phyloP scores from a whole-genome alignment of 192 early-diverging fungal genomes.

The Rhizophlyctis rosea region DNA sequence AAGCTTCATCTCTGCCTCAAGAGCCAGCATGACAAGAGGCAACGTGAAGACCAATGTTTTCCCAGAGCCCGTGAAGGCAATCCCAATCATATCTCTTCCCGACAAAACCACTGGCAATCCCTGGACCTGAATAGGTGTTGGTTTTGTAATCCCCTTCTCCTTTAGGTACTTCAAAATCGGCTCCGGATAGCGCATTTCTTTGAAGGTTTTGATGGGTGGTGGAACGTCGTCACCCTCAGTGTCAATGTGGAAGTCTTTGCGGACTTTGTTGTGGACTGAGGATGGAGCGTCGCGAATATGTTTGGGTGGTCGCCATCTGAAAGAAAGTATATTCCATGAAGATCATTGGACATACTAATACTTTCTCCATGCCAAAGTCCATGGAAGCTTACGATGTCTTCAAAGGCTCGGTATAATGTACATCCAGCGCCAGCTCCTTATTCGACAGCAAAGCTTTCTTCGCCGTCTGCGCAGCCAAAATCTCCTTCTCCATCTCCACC shows the following conservation, averaged over 20 bases:
- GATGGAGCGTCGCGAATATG: conserved; percentile 62
- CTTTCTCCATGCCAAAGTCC: no score
- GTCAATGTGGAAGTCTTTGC: conserved; percentile 86
- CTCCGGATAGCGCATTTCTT: conserved; percentile 78
- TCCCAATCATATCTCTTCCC: conserved; percentile 96
- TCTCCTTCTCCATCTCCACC: conserved; percentile 76
- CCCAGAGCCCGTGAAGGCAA: conserved; percentile 94
- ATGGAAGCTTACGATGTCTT: conserved; percentile 56
- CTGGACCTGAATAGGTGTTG: conserved; percentile 96
- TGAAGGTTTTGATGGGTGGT: conserved; percentile 79
- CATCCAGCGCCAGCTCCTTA: conserved; percentile 82
- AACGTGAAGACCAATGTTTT: conserved; percentile 94
- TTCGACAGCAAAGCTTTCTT: conserved; percentile 79
- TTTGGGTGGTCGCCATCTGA: conserved; percentile 74
- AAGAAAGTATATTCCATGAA: no score
- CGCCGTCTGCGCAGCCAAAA: conserved; percentile 77
- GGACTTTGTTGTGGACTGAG: conserved; percentile 49
- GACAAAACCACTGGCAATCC: conserved; percentile 88
- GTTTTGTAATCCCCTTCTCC: conserved; percentile 76
- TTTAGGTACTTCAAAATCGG: conserved; percentile 76
- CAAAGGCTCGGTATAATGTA: conserved; percentile 84
- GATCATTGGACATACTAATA: no score
- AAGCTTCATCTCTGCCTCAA: conserved; percentile 86
- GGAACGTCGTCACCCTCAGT: conserved; percentile 83
- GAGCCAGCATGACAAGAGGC: conserved; percentile 87